Percentiles rank a stretch among this genome's conserved stretches.
These are phyloP conservation scores for Plasmodium inui DNA, from an alignment of 169 alveolate species.

Conservation along the genomic window DNA sequence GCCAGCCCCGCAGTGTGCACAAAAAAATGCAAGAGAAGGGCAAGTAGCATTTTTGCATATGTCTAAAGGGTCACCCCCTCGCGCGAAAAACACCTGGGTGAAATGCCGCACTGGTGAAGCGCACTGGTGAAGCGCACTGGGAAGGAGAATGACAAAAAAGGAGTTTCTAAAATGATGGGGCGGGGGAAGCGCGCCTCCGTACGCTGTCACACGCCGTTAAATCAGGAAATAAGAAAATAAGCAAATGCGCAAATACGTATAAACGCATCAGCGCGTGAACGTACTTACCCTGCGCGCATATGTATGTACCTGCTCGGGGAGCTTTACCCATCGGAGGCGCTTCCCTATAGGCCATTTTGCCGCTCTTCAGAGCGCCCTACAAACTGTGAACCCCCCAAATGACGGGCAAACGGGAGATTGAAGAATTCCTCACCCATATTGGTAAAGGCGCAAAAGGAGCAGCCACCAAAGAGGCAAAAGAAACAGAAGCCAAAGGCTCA, in stretches of 20 bases:
- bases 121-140: background rate
- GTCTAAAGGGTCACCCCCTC: background rate
- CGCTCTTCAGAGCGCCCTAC: background rate
- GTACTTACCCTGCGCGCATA: background rate
- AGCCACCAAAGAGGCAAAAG: background rate
- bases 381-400: background rate
- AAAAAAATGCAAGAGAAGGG: background rate
- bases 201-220: background rate
- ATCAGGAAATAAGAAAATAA: too few species aligned
- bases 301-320: background rate
- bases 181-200: background rate
- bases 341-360: background rate
- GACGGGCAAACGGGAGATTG: conserved; percentile 32
- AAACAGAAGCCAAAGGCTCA: background rate
- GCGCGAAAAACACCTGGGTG: background rate
- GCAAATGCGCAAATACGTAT: background rate
- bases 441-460: conserved; percentile 19
- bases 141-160: background rate
- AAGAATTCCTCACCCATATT: conserved; percentile 44
- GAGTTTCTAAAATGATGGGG: background rate
- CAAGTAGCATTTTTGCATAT: background rate
- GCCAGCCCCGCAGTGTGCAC: background rate
- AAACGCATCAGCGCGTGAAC: background rate
- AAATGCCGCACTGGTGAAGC: background rate
- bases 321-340: background rate